A percentile compares a stretch with the other conserved stretches of the same genome.
Evolutionary conservation across 495 filamentous ascomycete species (phyloP).

Genomic region (Clavariopsis aquatica): DNA sequence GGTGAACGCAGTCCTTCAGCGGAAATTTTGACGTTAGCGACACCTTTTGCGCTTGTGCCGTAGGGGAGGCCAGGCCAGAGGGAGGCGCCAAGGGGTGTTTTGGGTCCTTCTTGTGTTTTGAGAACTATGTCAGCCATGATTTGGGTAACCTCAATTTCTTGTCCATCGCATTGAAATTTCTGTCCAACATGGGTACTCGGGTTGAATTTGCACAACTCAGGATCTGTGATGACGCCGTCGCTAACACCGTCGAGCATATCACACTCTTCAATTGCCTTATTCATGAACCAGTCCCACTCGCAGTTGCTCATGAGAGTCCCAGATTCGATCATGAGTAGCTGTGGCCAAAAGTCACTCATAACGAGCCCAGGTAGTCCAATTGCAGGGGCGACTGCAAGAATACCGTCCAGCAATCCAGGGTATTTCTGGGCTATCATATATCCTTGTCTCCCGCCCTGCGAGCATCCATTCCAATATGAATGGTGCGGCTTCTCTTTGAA

Average conservation of each 20-base stretch:
- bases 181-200: conserved; percentile 42
- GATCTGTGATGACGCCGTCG: conserved; percentile 47
- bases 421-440: conserved; percentile 34
- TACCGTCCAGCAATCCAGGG: conserved; percentile 26
- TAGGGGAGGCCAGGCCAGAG: conserved; percentile 35
- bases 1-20: conserved; percentile 3
- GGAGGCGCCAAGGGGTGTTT: conserved; percentile 9
- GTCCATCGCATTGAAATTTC: conserved; percentile 33
- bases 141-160: conserved; percentile 20
- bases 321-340: conserved; percentile 35
- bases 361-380: conserved; percentile 3
- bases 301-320: conserved; percentile 28
- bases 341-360: conserved; percentile 20
- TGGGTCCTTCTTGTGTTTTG: conserved; percentile 37
- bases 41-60: conserved; percentile 18
- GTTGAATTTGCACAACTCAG: conserved; percentile 46
- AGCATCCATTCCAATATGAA: conserved; percentile 35
- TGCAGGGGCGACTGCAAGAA: conserved; percentile 27
- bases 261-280: conserved; percentile 42
- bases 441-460: conserved; percentile 29
- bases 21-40: conserved; percentile 1
- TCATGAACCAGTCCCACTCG: conserved; percentile 38
- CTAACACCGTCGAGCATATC: conserved; percentile 47
- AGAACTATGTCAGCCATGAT: conserved; percentile 33
- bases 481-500: conserved; percentile 21